Evolutionary conservation across 2,329 filamentous ascomycete species (phyloP), one percentile per base, ranked within the genome.

Genomic region (Mycogone perniciosa): DNA sequence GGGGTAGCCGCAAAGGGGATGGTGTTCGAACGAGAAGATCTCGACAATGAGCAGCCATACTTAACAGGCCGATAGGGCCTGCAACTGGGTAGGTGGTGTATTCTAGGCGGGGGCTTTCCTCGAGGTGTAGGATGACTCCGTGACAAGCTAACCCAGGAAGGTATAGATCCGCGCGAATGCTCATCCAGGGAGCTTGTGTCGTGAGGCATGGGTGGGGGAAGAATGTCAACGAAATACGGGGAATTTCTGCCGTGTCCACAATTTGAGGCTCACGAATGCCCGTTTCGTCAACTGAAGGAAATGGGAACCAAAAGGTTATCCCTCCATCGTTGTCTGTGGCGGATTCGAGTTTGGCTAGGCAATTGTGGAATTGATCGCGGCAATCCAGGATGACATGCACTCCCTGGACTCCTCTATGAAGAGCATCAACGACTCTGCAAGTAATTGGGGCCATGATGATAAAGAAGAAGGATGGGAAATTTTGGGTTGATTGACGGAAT

Each of bases 81-180:
- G 40, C 33, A 27, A 46, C 44, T 6, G 37, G 42, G 27, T 48
- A 31, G 13, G 30, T 31, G 27, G 45, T 31, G 27, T 54, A 48
- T 26, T 54, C 40, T 35, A 54, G 20, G 27, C 44, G 30, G 6
- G 40, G 52, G 27, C 35, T 46, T 13, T 20, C 33, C 35, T 44
- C 31, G 7, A 54, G 35, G 27, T 39, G 26, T 30, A 54, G 52
- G 27, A 45, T 40, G 13, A 54, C 13, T 9, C 48, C 33, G 39
- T 54, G 33, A 40, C 33, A 48, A 27, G 35, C 26, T 7, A 44
- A 37, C 5, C 42, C 42, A 34, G 27, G 26, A 10, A 54, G 46
- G 27, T 48, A 54, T n/a, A 54, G 49, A 43, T 54, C 43, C 9
- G 45, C 40, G 5, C 31, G 27, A 33, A 54, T 39, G 31, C 47